Evolutionary conservation across 2,329 filamentous ascomycete species (phyloP).

Genomic region (Paecilomyces formosus): DNA sequence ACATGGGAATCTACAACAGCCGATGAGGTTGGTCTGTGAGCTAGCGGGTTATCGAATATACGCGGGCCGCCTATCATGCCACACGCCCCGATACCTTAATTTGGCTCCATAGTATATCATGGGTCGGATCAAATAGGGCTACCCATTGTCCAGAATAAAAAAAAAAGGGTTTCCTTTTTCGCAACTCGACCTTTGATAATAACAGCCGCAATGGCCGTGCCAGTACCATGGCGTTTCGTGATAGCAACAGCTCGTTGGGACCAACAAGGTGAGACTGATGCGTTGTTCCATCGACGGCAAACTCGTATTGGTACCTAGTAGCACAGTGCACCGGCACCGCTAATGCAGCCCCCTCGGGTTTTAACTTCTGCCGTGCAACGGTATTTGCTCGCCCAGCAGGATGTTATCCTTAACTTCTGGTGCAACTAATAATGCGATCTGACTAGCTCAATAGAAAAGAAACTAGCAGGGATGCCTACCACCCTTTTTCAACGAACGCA

Average conservation of each 20-base stretch:
- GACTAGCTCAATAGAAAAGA: neutral
- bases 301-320: neutral
- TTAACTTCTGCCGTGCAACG: neutral
- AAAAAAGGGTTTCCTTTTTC: neutral
- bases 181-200: neutral
- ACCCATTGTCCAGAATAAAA: neutral
- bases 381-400: neutral
- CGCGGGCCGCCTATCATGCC: neutral
- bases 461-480: neutral
- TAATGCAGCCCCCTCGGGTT: neutral
- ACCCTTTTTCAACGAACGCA: neutral
- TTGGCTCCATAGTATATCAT: neutral
- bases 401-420: neutral
- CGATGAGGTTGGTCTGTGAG: neutral
- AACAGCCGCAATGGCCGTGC: neutral
- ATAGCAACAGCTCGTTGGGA: neutral
- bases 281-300: neutral
- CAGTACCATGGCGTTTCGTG: neutral
- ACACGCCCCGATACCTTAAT: neutral
- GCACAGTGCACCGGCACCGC: neutral
- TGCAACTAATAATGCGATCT: neutral
- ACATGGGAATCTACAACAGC: neutral
- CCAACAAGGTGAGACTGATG: neutral
- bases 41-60: neutral
- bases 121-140: neutral